Base-by-base conservation (phyloP, 148 eudicot genomes). In the Gaultheria prostrata region DNA sequence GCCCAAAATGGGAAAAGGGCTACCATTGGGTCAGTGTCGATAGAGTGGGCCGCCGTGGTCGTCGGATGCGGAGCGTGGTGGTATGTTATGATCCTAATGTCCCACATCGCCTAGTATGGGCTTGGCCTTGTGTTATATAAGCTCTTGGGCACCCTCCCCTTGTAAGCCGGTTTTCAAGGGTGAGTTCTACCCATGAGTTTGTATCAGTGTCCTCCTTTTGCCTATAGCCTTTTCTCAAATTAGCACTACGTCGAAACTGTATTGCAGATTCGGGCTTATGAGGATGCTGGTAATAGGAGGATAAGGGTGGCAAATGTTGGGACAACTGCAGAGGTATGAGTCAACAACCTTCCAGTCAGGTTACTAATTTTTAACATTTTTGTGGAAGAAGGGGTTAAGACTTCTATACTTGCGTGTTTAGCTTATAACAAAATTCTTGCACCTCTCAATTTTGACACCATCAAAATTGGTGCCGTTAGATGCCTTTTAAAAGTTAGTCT, bases 271-370 rank as follows among this genome's bases (percentile, higher is more conserved):
- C 96, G 92, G 84, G 88, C 90, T 80, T 91, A 86, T 86, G 84
- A 83, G 86, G 95, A 94, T 81, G 49, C 81, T 76, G 85, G 84
- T 57, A 85, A 45, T 88, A 86, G 93, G 84, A 90, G 93, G 79
- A 70, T 92, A 49, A 89, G 82, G 82, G 86, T 91, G 89, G 90
- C 96, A 72, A 85, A 88, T 80, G 89, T 91, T 48, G 99, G 99
- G 79, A 95, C 98, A 59, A 97, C 98, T 61, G 98, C 98, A 2
- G 98, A 97, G 98, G 99, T 97, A 89, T 79, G 72, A 51, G 39
- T 56, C 15, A 45, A 9, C 30, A 63, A 45, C 65, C 80, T 53
- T 39, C 45, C 32, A 46, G 35, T 84, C 70, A 18, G 35, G 30
- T 77, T 69, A 21, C 48, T 43, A 56, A 24, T 72, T 24, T 74